A percentile compares a stretch with the other conserved stretches of the same genome.
Conservation (phyloP, 148 eudicot genomes). For the Arctostaphylos glauca region DNA sequence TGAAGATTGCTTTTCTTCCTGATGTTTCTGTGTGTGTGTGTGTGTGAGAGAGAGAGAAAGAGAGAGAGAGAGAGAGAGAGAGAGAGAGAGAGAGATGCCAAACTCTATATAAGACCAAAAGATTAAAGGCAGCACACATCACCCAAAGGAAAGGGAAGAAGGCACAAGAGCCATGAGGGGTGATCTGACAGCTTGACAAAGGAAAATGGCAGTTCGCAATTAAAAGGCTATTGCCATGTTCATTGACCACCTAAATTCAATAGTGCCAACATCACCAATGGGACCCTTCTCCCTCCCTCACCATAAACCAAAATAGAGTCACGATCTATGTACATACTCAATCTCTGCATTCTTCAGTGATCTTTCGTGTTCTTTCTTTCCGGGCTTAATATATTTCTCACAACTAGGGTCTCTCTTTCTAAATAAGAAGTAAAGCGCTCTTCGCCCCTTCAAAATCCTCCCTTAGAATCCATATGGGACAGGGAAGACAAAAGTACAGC, state of each 20-base stretch:
- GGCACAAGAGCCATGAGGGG: neutral
- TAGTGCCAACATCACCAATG: neutral
- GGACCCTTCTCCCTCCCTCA: neutral
- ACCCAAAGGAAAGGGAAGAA: neutral
- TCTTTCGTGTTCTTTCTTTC: too few species aligned
- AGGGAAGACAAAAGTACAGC: too few species aligned
- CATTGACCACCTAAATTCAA: neutral
- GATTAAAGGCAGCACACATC: neutral
- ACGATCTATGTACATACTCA: too few species aligned
- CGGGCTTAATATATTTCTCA: too few species aligned
- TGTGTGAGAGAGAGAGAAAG: too few species aligned
- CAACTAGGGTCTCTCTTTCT: too few species aligned
- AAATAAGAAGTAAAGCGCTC: too few species aligned
- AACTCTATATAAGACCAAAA: neutral
- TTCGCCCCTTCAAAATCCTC: too few species aligned
- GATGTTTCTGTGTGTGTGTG: too few species aligned
- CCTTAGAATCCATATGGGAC: too few species aligned
- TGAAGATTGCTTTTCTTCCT: neutral
- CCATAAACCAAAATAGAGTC: neutral
- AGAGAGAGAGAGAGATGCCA: neutral
- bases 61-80: conserved; percentile 12
- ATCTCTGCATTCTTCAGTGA: too few species aligned
- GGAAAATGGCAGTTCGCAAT: conserved; percentile 19
- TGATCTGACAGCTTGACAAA: conserved; percentile 14
- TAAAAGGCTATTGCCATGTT: conserved; percentile 14